A percentile compares a stretch with the other conserved stretches of the same genome.
phyloP scores from a whole-genome alignment of 192 early-diverging fungal genomes.

The Podila verticillata region DNA sequence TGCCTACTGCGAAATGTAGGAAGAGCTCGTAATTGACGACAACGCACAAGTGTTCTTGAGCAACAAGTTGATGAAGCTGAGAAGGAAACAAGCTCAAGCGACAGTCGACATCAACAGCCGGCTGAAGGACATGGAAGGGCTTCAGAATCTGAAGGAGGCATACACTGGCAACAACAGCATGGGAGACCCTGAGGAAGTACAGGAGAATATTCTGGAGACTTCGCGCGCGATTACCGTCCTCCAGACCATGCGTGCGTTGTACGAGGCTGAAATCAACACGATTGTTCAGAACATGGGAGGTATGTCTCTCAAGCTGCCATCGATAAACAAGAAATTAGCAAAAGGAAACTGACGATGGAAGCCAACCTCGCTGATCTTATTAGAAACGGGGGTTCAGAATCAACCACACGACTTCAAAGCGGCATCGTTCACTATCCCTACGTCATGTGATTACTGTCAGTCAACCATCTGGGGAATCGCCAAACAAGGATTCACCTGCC shows the following conservation, averaged over 20 bases:
- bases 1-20: conserved; percentile 11
- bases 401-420: conserved; percentile 73
- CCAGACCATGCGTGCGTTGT: conserved; percentile 51
- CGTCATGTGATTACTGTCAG: conserved; percentile 78
- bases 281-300: conserved; percentile 75
- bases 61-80: conserved; percentile 72
- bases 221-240: conserved; percentile 62
- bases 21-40: conserved; percentile 65
- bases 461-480: conserved; percentile 82
- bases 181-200: conserved; percentile 70
- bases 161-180: conserved; percentile 59
- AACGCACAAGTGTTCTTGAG: conserved; percentile 67
- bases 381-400: conserved; percentile 61
- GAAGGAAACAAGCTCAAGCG: conserved; percentile 57
- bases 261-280: conserved; percentile 68
- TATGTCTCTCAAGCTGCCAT: conserved; percentile 28
- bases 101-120: conserved; percentile 60
- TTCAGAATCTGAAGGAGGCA: conserved; percentile 57
- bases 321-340: neutral
- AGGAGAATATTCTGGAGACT: conserved; percentile 63
- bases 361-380: no score
- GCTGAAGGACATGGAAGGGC: conserved; percentile 61
- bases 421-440: conserved; percentile 78
- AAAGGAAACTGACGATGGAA: neutral
- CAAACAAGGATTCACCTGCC: conserved; percentile 76